Evolutionary conservation across 2,329 filamentous ascomycete genomes (phyloP).

Genomic region (Penicillium sp.): DNA sequence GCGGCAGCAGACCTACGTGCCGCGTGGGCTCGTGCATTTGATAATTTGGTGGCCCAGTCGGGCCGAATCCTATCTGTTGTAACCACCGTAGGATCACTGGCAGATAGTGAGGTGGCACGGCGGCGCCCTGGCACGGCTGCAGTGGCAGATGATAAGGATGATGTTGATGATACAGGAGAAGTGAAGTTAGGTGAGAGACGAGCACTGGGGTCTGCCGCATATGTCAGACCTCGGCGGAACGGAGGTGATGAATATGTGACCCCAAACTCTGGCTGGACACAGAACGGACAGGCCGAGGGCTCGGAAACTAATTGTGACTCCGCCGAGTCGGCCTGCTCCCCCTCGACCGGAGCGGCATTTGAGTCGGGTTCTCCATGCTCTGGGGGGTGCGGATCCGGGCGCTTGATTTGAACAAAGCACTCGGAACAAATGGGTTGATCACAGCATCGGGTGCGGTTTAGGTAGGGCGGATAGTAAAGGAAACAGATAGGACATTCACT

Average conservation of each 20-base stretch:
- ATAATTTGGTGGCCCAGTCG: conserved; percentile 89
- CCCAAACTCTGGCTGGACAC: conserved; percentile 90
- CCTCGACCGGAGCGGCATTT: conserved; percentile 36
- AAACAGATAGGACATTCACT: conserved; percentile 95
- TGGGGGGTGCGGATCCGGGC: conserved; percentile 84
- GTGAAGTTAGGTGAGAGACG: conserved; percentile 54
- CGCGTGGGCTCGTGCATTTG: conserved; percentile 78
- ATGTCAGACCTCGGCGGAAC: conserved; percentile 79
- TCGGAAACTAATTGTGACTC: conserved; percentile 77
- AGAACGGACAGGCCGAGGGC: conserved; percentile 89
- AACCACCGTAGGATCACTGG: conserved; percentile 79
- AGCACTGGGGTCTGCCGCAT: conserved; percentile 55
- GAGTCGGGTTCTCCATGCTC: conserved; percentile 63
- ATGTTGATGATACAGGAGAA: conserved; percentile 82
- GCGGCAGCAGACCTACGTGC: conserved; percentile 86
- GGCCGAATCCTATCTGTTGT: conserved; percentile 90
- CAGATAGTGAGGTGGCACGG: conserved; percentile 71
- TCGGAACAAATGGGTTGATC: conserved; percentile 96
- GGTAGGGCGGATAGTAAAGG: conserved; percentile 87
- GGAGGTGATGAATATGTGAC: conserved; percentile 90
- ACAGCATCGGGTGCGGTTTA: conserved; percentile 93
- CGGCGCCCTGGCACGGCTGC: conserved; percentile 48
- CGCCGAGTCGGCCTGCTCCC: conserved; percentile 41
- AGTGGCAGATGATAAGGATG: conserved; percentile 66
- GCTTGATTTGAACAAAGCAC: conserved; percentile 98